phyloP scores from a whole-genome alignment of 1,284 basidiomycete species.

The Trichosporon sp. region DNA sequence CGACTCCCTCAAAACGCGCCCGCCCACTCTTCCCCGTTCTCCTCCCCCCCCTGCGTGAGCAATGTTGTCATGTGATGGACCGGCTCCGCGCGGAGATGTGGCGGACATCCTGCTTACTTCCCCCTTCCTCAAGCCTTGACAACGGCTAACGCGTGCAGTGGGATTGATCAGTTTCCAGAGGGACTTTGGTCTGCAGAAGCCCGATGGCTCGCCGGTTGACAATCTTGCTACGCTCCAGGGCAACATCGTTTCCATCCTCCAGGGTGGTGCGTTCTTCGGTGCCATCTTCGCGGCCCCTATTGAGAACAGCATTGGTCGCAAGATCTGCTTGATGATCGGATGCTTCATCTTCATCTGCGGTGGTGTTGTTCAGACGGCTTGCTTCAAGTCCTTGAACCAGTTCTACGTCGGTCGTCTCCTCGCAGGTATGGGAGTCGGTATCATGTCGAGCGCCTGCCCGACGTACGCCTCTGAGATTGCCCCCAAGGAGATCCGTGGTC shows the following conservation, averaged over 20 bases:
- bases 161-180: slow-evolving; percentile 64
- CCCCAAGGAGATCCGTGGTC: slow-evolving; percentile 69
- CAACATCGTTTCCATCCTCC: slow-evolving; percentile 69
- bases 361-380: slow-evolving; percentile 62
- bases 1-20: slow-evolving; percentile 1
- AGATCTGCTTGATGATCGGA: slow-evolving; percentile 64
- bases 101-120: background rate
- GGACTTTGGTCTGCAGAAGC: slow-evolving; percentile 63
- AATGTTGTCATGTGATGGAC: background rate
- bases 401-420: slow-evolving; percentile 66
- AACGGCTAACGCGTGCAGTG: slow-evolving; percentile 50
- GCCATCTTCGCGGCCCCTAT: slow-evolving; percentile 64
- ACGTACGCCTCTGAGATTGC: slow-evolving; percentile 77
- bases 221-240: slow-evolving; percentile 44
- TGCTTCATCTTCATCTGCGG: slow-evolving; percentile 68
- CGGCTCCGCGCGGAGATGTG: background rate
- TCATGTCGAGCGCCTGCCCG: slow-evolving; percentile 64
- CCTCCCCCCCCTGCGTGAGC: background rate
- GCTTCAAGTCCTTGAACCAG: slow-evolving; percentile 28
- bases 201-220: slow-evolving; percentile 52
- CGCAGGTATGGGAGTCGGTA: slow-evolving; percentile 67
- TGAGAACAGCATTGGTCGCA: slow-evolving; percentile 56
- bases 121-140: background rate
- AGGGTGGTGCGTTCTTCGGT: slow-evolving; percentile 70
- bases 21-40: background rate